Conservation (phyloP, 352 stramenopile genomes). For the Pythium guiyangense region DNA sequence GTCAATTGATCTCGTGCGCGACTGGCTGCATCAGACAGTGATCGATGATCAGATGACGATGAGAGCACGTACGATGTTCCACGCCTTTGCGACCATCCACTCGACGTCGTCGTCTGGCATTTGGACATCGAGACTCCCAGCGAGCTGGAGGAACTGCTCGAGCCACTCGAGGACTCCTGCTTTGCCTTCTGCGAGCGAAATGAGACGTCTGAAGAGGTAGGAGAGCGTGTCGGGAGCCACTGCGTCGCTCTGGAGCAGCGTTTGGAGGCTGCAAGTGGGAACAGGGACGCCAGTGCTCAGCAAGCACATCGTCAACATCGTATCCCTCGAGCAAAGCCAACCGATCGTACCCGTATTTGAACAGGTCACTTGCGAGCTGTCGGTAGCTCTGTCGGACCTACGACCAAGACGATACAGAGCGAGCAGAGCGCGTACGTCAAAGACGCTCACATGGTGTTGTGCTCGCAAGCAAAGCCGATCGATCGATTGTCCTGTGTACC, state of each 20-base stretch:
- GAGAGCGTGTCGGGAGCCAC: slow-evolving; percentile 30
- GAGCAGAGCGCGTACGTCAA: neutral
- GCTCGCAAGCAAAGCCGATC: neutral
- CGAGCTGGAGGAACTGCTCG: slow-evolving; percentile 55
- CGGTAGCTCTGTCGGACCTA: slow-evolving; percentile 55
- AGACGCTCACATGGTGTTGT: neutral
- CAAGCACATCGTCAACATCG: neutral
- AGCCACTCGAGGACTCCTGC: slow-evolving; percentile 45
- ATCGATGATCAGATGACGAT: neutral
- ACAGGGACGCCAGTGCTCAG: neutral
- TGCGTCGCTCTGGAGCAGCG: slow-evolving; percentile 39
- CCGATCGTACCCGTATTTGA: slow-evolving; percentile 44
- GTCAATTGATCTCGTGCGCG: no score
- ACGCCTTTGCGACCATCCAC: slow-evolving; percentile 71
- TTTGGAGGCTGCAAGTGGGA: slow-evolving; percentile 45
- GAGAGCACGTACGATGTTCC: slow-evolving; percentile 62
- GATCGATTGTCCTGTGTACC: slow-evolving; percentile 21
- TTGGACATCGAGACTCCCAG: slow-evolving; percentile 34
- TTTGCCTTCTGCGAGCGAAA: slow-evolving; percentile 46
- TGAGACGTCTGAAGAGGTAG: slow-evolving; percentile 61
- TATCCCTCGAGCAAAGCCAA: neutral
- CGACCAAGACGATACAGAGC: neutral
- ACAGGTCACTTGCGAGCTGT: slow-evolving; percentile 47
- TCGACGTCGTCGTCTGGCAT: slow-evolving; percentile 50
- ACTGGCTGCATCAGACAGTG: neutral